A percentile compares a stretch with the other conserved stretches of the same genome.
phyloP scores from a whole-genome alignment of 805 yeast species.

The Yarrowia yakushimensis region DNA sequence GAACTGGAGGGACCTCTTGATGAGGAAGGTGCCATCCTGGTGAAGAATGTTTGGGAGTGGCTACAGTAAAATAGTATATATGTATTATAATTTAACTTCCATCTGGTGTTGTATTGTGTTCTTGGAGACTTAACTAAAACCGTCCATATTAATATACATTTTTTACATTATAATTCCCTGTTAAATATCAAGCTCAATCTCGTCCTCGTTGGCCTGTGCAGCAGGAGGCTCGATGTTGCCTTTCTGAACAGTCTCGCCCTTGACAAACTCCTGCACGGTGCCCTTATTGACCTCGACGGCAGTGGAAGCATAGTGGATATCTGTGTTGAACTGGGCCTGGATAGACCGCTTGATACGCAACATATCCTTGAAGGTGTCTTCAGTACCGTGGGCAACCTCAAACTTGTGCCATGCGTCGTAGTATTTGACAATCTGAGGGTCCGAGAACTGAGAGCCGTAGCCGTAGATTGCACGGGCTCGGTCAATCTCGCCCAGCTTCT shows the following conservation, averaged over 20 bases:
- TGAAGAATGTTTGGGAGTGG: conserved; percentile 32
- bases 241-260: conserved; percentile 8
- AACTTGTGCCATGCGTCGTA: conserved; percentile 76
- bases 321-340: conserved; percentile 32
- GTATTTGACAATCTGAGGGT: conserved; percentile 38
- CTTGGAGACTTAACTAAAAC: no score
- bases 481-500: conserved; percentile 46
- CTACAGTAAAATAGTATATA: conserved; percentile 26
- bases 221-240: conserved; percentile 2
- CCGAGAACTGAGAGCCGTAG: conserved; percentile 48
- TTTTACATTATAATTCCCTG: neutral
- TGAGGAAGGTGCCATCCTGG: conserved; percentile 42
- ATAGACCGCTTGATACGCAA: conserved; percentile 53
- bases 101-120: neutral
- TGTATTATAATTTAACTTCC: neutral
- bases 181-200: conserved; percentile 19
- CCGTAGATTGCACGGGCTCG: conserved; percentile 63
- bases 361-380: conserved; percentile 71
- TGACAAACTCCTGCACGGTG: conserved; percentile 3
- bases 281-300: neutral
- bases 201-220: conserved; percentile 14
- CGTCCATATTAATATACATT: neutral
- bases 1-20: conserved; percentile 42
- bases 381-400: conserved; percentile 69
- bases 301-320: conserved; percentile 26